phyloP scores from a whole-genome alignment of 148 eudicot species.

The Silene uniflora region DNA sequence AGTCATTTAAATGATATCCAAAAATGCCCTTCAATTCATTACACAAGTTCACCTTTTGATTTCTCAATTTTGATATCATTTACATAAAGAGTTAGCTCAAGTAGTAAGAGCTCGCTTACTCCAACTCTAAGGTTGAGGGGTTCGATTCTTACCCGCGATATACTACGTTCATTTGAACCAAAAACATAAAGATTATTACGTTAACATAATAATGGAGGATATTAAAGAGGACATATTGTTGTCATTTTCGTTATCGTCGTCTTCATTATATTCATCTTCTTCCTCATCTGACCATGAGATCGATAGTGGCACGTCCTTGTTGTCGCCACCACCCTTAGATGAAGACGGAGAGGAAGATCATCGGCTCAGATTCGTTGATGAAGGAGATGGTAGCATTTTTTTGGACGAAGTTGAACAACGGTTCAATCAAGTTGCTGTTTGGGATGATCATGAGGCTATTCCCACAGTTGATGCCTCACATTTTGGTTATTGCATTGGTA shows the following conservation, averaged over 20 bases:
- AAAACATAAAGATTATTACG: too few species aligned
- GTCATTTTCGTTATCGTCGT: conserved; percentile 11
- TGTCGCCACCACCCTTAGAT: neutral
- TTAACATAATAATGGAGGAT: neutral
- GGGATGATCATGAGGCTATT: neutral
- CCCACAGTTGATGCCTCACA: conserved; percentile 19
- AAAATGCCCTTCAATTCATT: too few species aligned
- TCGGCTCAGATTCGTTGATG: conserved; percentile 26
- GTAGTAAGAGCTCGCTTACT: too few species aligned
- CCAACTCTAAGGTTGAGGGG: too few species aligned
- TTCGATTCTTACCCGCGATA: too few species aligned
- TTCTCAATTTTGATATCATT: too few species aligned
- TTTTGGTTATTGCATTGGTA: conserved; percentile 27
- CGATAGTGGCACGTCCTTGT: neutral
- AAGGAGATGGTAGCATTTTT: conserved; percentile 9
- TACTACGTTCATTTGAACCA: too few species aligned
- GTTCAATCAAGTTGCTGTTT: conserved; percentile 20
- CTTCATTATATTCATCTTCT: neutral
- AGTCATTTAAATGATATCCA: neutral
- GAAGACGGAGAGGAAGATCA: conserved; percentile 5
- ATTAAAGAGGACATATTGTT: neutral
- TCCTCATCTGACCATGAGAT: neutral
- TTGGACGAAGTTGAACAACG: conserved; percentile 28
- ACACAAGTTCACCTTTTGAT: neutral
- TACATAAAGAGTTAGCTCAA: too few species aligned